phyloP scores from a whole-genome alignment of 192 early-diverging fungal genomes.

The Phycomyces blakesleeanus region DNA sequence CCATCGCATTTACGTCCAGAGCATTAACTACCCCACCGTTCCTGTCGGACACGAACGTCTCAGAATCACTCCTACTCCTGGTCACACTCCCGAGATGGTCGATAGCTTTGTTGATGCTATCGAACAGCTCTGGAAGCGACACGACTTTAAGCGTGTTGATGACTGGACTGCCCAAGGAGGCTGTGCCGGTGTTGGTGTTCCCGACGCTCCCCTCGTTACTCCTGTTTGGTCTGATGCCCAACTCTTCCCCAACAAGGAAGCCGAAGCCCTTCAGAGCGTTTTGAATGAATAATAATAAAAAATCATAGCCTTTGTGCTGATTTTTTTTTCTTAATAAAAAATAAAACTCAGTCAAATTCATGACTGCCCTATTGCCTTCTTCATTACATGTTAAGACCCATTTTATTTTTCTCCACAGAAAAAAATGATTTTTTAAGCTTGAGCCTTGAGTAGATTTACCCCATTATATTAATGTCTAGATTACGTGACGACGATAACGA shows the following conservation, averaged over 20 bases:
- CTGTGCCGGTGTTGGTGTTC: conserved; percentile 81
- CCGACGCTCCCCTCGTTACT: conserved; percentile 32
- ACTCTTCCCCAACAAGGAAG: conserved; percentile 23
- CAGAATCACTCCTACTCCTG: conserved; percentile 96
- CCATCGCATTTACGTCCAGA: conserved; percentile 95
- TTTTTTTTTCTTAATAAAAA: too few species aligned
- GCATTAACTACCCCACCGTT: conserved; percentile 98
- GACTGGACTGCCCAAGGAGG: conserved; percentile 89
- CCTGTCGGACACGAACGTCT: conserved; percentile 92
- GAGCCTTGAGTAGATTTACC: neutral
- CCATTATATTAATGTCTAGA: neutral
- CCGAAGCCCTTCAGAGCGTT: neutral
- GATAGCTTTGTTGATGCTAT: conserved; percentile 80
- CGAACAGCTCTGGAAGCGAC: conserved; percentile 81
- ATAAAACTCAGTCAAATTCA: too few species aligned
- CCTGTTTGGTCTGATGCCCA: conserved; percentile 61
- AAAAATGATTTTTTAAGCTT: too few species aligned
- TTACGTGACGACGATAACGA: conserved; percentile 2
- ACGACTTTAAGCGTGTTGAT: conserved; percentile 75
- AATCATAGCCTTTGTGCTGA: neutral
- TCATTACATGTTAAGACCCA: too few species aligned
- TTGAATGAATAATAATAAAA: neutral
- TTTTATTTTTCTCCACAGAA: too few species aligned
- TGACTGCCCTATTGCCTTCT: too few species aligned
- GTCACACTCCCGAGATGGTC: conserved; percentile 81